Evolutionary conservation across 1,284 basidiomycete species (phyloP), one percentile per base, ranked within the genome.

Genomic region (Ustilago loliicola): DNA sequence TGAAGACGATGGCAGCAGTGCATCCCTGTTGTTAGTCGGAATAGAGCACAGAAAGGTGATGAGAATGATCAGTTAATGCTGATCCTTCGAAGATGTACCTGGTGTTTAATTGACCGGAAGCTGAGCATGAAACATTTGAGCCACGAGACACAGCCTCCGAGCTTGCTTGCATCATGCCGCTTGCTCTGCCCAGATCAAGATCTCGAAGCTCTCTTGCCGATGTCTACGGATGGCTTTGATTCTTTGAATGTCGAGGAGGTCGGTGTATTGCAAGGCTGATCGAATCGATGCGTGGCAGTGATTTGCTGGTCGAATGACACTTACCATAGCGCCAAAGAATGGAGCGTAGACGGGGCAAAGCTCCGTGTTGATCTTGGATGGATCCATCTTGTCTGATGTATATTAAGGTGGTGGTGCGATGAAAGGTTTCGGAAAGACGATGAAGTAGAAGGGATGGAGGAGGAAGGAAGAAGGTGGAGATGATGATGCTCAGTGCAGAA

Each of bases 1-100:
- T 98, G 89, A 98, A 98, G 85, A 97, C 93, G 87, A 98, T 98
- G 83, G 96, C 95, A 87, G 93, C 91, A 69, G 96, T 95, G 90
- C 94, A 96, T 82, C 96, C 95, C 94, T 95, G 72, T 56, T 50
- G 34, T 36, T 25, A 15, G 25, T 48, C 27, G 7, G 34, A 34
- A 27, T 34, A 2, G 8, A 53, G 21, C 29, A 34, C n/a, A 25
- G 10, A 38, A n/a, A 40, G 38, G 11, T 42, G 32, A 36, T 27
- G 13, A 19, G 25, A 9, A n/a, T 42, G 40, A 23, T 57, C 6
- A 25, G 40, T 57, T 17, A 45, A 25, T 45, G 25, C 23, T 55
- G 53, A 45, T 21, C 38, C 17, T 6, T 40, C 42, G n/a, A 21
- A 45, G n/a, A 17, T n/a, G 7, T 21, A 21, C 6, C 21, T 45